A percentile compares a stretch with the other conserved stretches of the same genome.
Evolutionary conservation across 306 rosid species (phyloP).

Genomic region (Medicago ruthenica): DNA sequence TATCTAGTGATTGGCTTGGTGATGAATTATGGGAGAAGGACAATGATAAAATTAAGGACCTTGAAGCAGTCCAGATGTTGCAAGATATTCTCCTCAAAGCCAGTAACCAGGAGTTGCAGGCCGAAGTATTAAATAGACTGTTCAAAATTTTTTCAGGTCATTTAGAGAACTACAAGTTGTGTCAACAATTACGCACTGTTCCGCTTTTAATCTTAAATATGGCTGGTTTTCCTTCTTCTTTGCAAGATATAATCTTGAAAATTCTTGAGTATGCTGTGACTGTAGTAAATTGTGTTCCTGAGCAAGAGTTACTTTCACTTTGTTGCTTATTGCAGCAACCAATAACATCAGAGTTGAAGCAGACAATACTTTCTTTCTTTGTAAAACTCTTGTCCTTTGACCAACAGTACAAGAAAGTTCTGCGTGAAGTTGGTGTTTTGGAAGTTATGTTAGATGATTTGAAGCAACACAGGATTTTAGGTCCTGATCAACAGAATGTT

Average conservation of each 20-base stretch:
- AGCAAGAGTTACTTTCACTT: conserved; percentile 97
- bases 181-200: conserved; percentile 93
- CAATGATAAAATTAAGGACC: conserved; percentile 90
- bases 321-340: conserved; percentile 99
- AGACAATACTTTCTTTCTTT: conserved; percentile 87
- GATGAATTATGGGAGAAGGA: conserved; percentile 94
- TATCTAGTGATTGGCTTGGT: conserved; percentile 73
- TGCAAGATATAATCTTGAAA: conserved; percentile 92
- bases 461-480: conserved; percentile 81
- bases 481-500: conserved; percentile 65
- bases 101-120: conserved; percentile 80
- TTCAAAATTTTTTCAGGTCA: conserved; percentile 96
- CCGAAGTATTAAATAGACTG: conserved; percentile 95
- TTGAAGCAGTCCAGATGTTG: conserved; percentile 99
- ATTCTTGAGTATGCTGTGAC: conserved; percentile 99
- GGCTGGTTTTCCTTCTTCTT: conserved; percentile 84
- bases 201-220: conserved; percentile 96
- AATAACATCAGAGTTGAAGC: conserved; percentile 86
- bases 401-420: conserved; percentile 93
- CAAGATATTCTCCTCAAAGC: conserved; percentile 98
- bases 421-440: conserved; percentile 99
- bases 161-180: conserved; percentile 88
- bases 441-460: conserved; percentile 95
- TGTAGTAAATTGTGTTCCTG: conserved; percentile 97
- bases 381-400: conserved; percentile 97